Evolutionary conservation across 352 stramenopile genomes (phyloP), one percentile per base, ranked within the genome.

Genomic region (Phytophthora boehmeriae): DNA sequence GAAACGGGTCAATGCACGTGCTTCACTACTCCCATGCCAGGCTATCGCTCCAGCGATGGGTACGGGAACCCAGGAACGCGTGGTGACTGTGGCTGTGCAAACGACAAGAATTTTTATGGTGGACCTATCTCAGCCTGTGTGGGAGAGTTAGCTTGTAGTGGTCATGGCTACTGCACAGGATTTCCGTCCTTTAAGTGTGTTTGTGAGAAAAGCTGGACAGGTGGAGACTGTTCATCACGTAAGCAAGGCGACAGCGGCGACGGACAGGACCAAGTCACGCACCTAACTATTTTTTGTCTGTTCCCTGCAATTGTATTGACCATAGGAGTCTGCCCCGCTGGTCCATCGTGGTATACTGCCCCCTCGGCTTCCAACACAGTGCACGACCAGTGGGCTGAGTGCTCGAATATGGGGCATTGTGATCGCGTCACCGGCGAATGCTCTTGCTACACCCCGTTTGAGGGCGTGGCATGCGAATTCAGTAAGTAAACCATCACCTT

Each of bases 51-150:
- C 4, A 95, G 85, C 27, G 83, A 93, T 47, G 88, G 88, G 13
- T 97, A 96, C 55, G 93, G 93, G 19, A 96, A 89, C 36, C 71
- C 69, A 9, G 93, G 94, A 2, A 76, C 72, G 30, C 79, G 89
- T n/a, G 95, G 90, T 11, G 95, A 99, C 70, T 98, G 96, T 48
- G 96, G 95, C 6, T 90, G 89, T 53, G 85, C 83, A 13, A 88
- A 93, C 51, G 81, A 88, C 46, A 80, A 88, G 23, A 96, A 90
- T 39, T 71, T 88, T 34, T 93, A 92, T 49, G 80, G 80, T 8
- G 82, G 84, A 1, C 14, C 64, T 1, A 90, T 92, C 53, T 78
- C 66, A 32, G 47, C 78, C 1, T 93, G 85, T 43, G 60, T 82
- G 0, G 85, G 85, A 0, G 83, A 91, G 51, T 57, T 92, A 5